Percentiles rank a stretch among this genome's conserved stretches.
These are phyloP conservation scores for Sonneratia alba DNA, from an alignment of 345 rosid species.

Conservation along the genomic window DNA sequence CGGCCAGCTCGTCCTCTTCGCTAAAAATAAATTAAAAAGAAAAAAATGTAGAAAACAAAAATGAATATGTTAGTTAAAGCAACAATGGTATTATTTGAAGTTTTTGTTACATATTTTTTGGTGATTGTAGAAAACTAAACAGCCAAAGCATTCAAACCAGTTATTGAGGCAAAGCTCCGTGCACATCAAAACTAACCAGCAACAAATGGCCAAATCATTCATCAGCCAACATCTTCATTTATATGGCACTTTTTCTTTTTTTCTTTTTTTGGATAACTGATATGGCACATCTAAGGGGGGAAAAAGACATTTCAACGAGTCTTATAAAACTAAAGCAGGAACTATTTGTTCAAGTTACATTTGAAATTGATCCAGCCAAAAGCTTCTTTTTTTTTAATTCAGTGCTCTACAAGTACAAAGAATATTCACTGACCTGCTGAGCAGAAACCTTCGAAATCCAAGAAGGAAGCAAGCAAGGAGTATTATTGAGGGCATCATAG, in stretches of 20 bases:
- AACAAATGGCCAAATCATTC: not conserved
- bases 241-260: not conserved
- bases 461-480: conserved; percentile 89
- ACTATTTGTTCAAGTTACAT: not conserved
- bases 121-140: not conserved
- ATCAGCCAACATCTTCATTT: not conserved
- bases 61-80: not conserved
- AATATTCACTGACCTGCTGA: conserved; percentile 49
- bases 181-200: not conserved
- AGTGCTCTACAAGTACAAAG: not conserved
- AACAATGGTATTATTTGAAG: not conserved
- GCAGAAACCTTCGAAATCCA: conserved; percentile 96
- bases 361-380: not conserved
- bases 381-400: not conserved
- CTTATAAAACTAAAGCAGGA: not conserved
- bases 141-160: not conserved
- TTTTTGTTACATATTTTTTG: not conserved
- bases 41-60: conserved; percentile 4
- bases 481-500: conserved; percentile 87
- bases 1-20: conserved; percentile 97
- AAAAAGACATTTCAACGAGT: not conserved
- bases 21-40: conserved; percentile 25
- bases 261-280: not conserved
- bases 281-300: too few relatives aligned
- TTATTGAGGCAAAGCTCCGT: not conserved